Evolutionary conservation across 2,329 filamentous ascomycete genomes (phyloP).

Genomic region (Fusarium temperatum): DNA sequence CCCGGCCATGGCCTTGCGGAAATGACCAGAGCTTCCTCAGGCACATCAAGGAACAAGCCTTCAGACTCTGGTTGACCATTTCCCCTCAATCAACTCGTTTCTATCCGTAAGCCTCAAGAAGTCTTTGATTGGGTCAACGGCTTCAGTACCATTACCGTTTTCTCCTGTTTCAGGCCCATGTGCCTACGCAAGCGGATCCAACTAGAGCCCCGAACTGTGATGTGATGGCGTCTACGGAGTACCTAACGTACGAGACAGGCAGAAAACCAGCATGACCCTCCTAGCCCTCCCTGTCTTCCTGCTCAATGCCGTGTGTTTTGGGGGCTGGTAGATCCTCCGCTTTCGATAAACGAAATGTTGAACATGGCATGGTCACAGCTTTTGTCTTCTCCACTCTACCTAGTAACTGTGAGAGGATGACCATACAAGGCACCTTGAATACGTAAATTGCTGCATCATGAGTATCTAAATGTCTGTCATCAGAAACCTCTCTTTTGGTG

Average conservation of each 20-base stretch:
- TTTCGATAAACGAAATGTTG: slow-evolving; percentile 36
- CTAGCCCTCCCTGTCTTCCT: slow-evolving; percentile 13
- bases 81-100: slow-evolving; percentile 3
- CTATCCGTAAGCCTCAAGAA: slow-evolving; percentile 8
- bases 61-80: slow-evolving; percentile 16
- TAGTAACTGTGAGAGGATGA: background rate
- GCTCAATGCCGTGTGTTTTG: slow-evolving; percentile 16
- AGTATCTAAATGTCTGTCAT: background rate
- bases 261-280: slow-evolving; percentile 1
- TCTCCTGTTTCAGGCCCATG: slow-evolving; percentile 40
- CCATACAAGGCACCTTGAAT: background rate
- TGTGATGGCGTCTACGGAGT: slow-evolving; percentile 5
- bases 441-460: background rate
- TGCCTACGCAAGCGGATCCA: slow-evolving; percentile 32
- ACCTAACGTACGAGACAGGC: background rate
- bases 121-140: slow-evolving; percentile 24
- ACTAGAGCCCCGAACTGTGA: slow-evolving; percentile 1
- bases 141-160: slow-evolving; percentile 22
- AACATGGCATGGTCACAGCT: slow-evolving; percentile 31
- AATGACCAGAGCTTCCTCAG: slow-evolving; percentile 26
- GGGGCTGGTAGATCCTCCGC: slow-evolving; percentile 35
- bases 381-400: background rate
- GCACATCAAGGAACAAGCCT: background rate
- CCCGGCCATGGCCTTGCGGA: slow-evolving; percentile 7
- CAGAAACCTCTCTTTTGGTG: no score